phyloP scores from a whole-genome alignment of 2,329 filamentous ascomycete genomes.

The Knoxdaviesia proteae region DNA sequence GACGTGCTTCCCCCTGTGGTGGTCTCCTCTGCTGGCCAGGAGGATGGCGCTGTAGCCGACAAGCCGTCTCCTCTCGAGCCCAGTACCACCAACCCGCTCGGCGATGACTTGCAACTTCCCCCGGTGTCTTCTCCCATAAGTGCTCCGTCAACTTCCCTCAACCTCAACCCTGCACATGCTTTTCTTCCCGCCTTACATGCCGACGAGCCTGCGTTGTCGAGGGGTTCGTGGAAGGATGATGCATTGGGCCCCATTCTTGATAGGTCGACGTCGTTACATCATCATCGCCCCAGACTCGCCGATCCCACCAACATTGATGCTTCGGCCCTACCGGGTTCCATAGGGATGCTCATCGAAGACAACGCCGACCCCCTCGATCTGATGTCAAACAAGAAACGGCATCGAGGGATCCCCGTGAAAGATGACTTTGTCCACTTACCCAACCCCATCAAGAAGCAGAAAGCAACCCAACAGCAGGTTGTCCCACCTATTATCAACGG shows the following conservation, averaged over 20 bases:
- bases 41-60: conserved; percentile 19
- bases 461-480: conserved; percentile 30
- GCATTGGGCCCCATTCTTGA: conserved; percentile 5
- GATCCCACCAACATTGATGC: conserved; percentile 17
- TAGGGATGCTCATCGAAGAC: conserved; percentile 26
- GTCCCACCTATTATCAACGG: conserved; percentile 47
- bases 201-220: background rate
- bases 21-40: conserved; percentile 13
- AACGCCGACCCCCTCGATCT: conserved; percentile 22
- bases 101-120: background rate
- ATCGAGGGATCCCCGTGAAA: conserved; percentile 23
- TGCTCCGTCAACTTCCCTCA: background rate
- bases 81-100: conserved; percentile 18
- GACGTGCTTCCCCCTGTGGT: conserved; percentile 31
- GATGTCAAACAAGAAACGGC: conserved; percentile 31
- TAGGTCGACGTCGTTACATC: conserved; percentile 8
- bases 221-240: conserved; percentile 4
- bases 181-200: background rate
- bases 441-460: conserved; percentile 43
- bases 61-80: conserved; percentile 30
- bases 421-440: conserved; percentile 44
- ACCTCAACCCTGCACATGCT: background rate
- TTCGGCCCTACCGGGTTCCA: conserved; percentile 13
- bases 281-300: conserved; percentile 19
- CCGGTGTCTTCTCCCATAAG: no score